Conservation (phyloP, 139 green algal genomes). For the Chlamydomonas incerta region DNA sequence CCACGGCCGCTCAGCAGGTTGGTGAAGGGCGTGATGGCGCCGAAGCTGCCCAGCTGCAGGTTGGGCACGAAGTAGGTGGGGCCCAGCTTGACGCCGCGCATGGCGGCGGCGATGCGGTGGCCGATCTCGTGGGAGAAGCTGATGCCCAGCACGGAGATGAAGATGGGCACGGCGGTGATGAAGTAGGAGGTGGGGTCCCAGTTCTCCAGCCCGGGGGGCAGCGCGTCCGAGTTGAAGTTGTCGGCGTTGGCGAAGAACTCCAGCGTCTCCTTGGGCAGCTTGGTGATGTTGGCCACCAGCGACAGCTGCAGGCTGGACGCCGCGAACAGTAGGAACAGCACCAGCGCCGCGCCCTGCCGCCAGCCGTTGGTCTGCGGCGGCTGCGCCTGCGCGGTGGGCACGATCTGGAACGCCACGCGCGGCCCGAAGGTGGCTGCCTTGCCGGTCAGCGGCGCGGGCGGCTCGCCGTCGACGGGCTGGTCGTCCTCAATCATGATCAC, state of each 20-base stretch:
- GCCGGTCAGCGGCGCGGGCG: neutral
- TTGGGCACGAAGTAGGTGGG: constrained; percentile 93
- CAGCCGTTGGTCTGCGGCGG: constrained; percentile 71
- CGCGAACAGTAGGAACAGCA: constrained; percentile 81
- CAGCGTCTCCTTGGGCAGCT: constrained; percentile 87
- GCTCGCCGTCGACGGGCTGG: constrained; percentile 42
- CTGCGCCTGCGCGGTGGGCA: constrained; percentile 69
- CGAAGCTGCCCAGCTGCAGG: constrained; percentile 88
- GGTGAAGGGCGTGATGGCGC: constrained; percentile 89
- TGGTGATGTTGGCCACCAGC: constrained; percentile 82
- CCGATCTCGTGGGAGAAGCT: constrained; percentile 88
- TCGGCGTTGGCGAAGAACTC: constrained; percentile 79
- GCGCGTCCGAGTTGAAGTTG: constrained; percentile 71
- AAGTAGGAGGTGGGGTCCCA: constrained; percentile 86
- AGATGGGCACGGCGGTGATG: constrained; percentile 73
- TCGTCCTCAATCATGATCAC: constrained; percentile 87
- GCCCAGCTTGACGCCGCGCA: constrained; percentile 79
- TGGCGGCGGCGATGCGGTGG: constrained; percentile 51
- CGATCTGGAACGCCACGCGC: constrained; percentile 77
- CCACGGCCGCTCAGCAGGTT: constrained; percentile 70
- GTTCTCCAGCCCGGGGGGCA: constrained; percentile 77
- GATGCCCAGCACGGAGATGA: constrained; percentile 64
- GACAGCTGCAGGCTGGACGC: constrained; percentile 79
- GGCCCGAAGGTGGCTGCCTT: constrained; percentile 43
- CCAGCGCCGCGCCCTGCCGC: constrained; percentile 69